A percentile compares a stretch with the other conserved stretches of the same genome.
These are phyloP conservation scores for Trichosporon inkin DNA, from an alignment of 1,284 basidiomycete genomes.

Conservation along the genomic window DNA sequence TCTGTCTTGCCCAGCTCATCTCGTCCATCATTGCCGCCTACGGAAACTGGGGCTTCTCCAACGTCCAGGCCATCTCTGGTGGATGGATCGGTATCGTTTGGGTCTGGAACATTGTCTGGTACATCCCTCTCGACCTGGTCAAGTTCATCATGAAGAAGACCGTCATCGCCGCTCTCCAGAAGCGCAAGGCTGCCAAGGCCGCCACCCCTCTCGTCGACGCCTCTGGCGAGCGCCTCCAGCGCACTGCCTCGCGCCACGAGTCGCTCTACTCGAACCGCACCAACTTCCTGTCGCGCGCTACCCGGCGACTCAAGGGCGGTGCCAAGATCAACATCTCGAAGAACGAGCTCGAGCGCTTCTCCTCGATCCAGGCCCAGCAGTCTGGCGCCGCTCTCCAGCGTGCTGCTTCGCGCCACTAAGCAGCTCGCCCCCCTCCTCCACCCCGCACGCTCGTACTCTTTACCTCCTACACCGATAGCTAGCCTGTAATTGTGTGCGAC, in stretches of 20 bases:
- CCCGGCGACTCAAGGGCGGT: constrained; percentile 44
- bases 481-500: constrained; percentile 28
- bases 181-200: constrained; percentile 59
- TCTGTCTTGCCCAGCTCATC: constrained; percentile 86
- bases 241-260: constrained; percentile 88
- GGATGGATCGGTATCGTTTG: constrained; percentile 97
- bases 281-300: constrained; percentile 45
- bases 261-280: constrained; percentile 67
- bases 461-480: constrained; percentile 15
- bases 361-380: constrained; percentile 51
- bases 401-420: constrained; percentile 31
- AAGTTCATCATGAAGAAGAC: constrained; percentile 95
- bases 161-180: constrained; percentile 75
- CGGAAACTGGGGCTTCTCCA: constrained; percentile 86
- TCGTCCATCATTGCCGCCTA: constrained; percentile 93
- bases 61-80: constrained; percentile 70
- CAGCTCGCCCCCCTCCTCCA: constrained; percentile 7
- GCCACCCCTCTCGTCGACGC: constrained; percentile 54
- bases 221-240: constrained; percentile 70
- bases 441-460: constrained; percentile 12
- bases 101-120: constrained; percentile 95
- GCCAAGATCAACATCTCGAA: constrained; percentile 51
- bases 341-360: constrained; percentile 53
- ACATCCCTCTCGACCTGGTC: constrained; percentile 87
- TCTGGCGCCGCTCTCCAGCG: constrained; percentile 49